Conservation (phyloP, 345 rosid genomes). For the Erysimum cheiranthoides region DNA sequence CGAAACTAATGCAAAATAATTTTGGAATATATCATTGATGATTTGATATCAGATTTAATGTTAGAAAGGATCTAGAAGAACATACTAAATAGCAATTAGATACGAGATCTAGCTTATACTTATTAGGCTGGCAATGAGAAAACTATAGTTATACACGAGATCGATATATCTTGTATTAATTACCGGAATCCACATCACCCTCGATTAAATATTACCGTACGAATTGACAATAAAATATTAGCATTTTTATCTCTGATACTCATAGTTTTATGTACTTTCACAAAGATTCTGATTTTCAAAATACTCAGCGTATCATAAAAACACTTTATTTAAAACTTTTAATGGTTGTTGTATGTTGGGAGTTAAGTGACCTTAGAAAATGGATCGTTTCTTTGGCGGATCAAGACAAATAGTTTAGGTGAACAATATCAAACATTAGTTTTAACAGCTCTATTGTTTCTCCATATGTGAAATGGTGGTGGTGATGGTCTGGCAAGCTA, state of each 20-base stretch:
- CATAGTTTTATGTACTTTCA: conserved; percentile 18
- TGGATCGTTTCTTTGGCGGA: not conserved
- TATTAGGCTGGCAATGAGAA: conserved; percentile 32
- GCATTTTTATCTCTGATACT: not conserved
- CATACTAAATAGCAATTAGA: conserved; percentile 17
- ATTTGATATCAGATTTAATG: conserved; percentile 27
- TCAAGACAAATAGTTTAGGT: conserved; percentile 14
- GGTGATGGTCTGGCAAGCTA: conserved; percentile 19
- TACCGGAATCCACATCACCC: conserved; percentile 2
- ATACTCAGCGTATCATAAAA: conserved; percentile 11
- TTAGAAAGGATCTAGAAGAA: conserved; percentile 12
- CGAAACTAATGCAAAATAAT: conserved; percentile 5
- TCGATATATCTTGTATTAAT: conserved; percentile 28
- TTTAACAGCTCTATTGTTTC: conserved; percentile 12
- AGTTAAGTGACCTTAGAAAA: conserved; percentile 5
- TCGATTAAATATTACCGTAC: conserved; percentile 16
- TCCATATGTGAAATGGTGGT: not conserved
- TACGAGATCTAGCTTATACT: conserved; percentile 27
- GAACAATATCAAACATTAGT: not conserved
- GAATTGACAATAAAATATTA: not conserved
- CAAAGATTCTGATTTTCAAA: not conserved
- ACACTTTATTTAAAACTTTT: not conserved
- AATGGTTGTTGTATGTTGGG: conserved; percentile 17
- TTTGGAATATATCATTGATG: conserved; percentile 27
- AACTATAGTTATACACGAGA: not conserved